Conservation (phyloP, 257 asterid species). For the Solanum rostratum region DNA sequence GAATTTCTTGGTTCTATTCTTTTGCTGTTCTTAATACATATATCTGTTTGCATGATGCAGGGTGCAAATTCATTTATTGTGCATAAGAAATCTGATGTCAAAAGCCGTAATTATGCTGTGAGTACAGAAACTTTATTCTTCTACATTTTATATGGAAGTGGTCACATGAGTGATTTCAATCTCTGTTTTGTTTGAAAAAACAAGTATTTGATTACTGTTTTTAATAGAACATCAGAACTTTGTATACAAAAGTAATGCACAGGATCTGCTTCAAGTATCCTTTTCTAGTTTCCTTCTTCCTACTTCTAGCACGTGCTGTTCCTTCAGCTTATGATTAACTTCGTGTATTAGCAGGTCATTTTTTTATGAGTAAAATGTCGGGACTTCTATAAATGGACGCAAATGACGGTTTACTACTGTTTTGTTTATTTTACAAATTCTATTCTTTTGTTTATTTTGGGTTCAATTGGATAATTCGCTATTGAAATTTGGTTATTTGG, state of each 20-base stretch:
- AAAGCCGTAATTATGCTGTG: conserved; percentile 77
- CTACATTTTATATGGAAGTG: background rate
- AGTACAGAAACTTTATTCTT: conserved; percentile 20
- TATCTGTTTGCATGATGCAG: conserved; percentile 28
- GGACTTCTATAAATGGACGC: background rate
- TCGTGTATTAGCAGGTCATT: background rate
- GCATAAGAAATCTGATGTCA: conserved; percentile 35
- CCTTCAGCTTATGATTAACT: background rate
- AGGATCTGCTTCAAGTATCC: background rate
- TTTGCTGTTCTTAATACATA: background rate
- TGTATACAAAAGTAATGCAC: background rate
- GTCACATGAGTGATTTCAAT: background rate
- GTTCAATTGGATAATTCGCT: background rate
- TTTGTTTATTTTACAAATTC: background rate
- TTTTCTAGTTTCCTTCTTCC: background rate
- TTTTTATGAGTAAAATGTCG: background rate
- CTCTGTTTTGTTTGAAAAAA: background rate
- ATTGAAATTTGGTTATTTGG: background rate
- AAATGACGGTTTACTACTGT: background rate
- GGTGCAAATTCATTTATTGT: conserved; percentile 21
- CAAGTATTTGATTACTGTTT: background rate
- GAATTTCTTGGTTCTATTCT: background rate
- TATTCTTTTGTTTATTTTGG: background rate
- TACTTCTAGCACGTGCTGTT: background rate
- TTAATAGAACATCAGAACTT: background rate